Evolutionary conservation across 148 eudicot species (phyloP).

Genomic region (Diospyros lotus): DNA sequence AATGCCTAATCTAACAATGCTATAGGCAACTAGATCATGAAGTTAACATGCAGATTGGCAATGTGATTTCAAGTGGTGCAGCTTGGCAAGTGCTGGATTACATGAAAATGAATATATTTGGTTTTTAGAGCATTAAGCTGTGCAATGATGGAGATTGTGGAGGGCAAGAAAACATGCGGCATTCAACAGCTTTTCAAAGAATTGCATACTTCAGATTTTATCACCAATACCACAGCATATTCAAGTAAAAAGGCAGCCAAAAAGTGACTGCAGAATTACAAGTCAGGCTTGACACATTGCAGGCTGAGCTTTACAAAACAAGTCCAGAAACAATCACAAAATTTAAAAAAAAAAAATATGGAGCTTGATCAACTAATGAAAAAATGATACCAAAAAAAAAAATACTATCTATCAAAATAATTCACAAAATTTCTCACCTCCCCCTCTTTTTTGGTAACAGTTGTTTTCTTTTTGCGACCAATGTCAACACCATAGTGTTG

Average conservation of each 20-base stretch:
- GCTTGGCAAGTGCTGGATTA: too few relatives aligned
- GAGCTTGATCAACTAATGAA: not conserved
- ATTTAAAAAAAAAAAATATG: not conserved
- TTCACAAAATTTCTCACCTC: slow-evolving; percentile 40
- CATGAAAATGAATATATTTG: too few relatives aligned
- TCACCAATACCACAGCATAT: not conserved
- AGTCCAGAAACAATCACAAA: not conserved
- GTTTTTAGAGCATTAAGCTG: not conserved
- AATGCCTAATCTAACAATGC: not conserved
- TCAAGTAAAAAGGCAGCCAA: too few relatives aligned
- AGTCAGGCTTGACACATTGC: too few relatives aligned
- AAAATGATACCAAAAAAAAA: not conserved
- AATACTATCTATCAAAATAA: not conserved
- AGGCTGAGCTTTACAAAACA: not conserved
- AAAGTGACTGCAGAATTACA: too few relatives aligned
- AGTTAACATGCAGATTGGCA: not conserved
- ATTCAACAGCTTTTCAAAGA: not conserved
- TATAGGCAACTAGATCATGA: not conserved
- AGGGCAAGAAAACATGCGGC: not conserved
- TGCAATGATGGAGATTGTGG: not conserved
- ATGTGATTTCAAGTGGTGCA: too few relatives aligned
- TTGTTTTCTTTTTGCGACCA: slow-evolving; percentile 71
- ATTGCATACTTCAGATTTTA: not conserved
- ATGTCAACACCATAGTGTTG: slow-evolving; percentile 83
- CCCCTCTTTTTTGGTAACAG: slow-evolving; percentile 63